Base-by-base conservation (phyloP, 2,329 filamentous ascomycete genomes). In the Ustulina deusta region DNA sequence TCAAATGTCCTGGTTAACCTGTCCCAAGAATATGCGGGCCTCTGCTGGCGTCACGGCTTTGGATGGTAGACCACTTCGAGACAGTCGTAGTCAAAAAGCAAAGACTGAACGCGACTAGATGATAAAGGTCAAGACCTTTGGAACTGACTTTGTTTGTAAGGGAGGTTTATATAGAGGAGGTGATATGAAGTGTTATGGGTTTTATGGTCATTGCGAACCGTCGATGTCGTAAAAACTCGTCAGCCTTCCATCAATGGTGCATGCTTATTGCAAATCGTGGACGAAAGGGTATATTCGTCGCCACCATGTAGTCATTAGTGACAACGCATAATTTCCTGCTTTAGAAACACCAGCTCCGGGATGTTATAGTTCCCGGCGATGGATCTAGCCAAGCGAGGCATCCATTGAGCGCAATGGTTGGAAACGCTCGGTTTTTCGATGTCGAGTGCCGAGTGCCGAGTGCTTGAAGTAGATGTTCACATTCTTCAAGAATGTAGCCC, bases 181-280 rank as follows among this genome's bases (percentile, higher is more conserved):
- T 57, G 54, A 40, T 27, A 40, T 32, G 20, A 63, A 46, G n/a
- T 56, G 49, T 46, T 36, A 49, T 63, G 54, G 22, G 27, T 54
- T 54, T 69, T 29, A 42, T 64, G 42, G 52, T 64, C 60, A 36
- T 69, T 58, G 62, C 51, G 59, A 58, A 61, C 64, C 51, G 60
- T 61, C 63, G 44, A 67, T 44, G 38, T 69, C 67, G 52, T 69
- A 54, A 64, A 49, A 61, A 42, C 44, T 66, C 64, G 52, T 67
- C 20, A 58, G 13, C 46, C 38, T 34, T 55, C 40, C 46, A 59
- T 56, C 49, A 32, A 69, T 52, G 22, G 25, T 44, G 57, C 34
- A 61, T 55, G 38, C 36, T 49, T 38, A 17, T 46, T 58, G 40
- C 27, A 32, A 61, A 52, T 48, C 42, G 36, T 42, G 9, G 17